phyloP scores from a whole-genome alignment of 2,329 filamentous ascomycete species.

The Aspergillus aculeatus region DNA sequence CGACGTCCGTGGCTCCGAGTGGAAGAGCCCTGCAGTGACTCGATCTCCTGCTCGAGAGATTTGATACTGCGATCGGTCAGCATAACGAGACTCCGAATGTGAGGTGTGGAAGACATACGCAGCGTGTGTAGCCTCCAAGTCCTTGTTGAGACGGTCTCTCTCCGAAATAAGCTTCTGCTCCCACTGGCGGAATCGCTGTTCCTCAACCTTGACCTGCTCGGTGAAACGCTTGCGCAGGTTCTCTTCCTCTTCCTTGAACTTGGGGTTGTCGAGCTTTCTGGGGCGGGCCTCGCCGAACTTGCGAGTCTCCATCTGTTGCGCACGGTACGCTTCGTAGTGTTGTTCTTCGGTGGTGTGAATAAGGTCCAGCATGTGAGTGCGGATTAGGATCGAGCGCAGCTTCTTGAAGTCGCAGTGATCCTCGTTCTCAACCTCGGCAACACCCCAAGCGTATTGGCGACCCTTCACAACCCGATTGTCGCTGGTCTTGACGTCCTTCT shows the following conservation, averaged over 20 bases:
- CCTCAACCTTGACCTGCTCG: constrained; percentile 99
- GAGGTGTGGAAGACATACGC: constrained; percentile 46
- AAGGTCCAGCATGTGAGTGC: constrained; percentile 98
- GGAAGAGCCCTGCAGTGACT: constrained; percentile 85
- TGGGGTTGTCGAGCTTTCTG: constrained; percentile 98
- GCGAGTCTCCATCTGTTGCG: constrained; percentile 98
- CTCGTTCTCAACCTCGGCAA: constrained; percentile 99
- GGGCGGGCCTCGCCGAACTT: constrained; percentile 98
- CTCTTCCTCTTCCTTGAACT: constrained; percentile 99
- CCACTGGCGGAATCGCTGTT: constrained; percentile 98
- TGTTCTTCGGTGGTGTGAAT: constrained; percentile 99
- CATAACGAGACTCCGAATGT: neutral
- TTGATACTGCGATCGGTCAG: constrained; percentile 47
- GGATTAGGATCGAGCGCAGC: constrained; percentile 96
- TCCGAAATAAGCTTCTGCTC: constrained; percentile 99
- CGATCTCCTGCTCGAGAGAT: constrained; percentile 76
- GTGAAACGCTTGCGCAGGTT: constrained; percentile 97
- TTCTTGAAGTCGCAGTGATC: constrained; percentile 99
- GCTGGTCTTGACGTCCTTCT: constrained; percentile 97
- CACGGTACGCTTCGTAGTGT: constrained; percentile 98
- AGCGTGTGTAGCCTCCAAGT: constrained; percentile 95
- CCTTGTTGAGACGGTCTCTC: constrained; percentile 99
- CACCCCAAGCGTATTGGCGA: constrained; percentile 98
- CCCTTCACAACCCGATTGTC: constrained; percentile 98
- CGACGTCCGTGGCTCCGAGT: constrained; percentile 90